These are phyloP conservation scores for Mayamaea pseudoterrestris DNA, from an alignment of 108 stramenopile species.

Conservation along the genomic window DNA sequence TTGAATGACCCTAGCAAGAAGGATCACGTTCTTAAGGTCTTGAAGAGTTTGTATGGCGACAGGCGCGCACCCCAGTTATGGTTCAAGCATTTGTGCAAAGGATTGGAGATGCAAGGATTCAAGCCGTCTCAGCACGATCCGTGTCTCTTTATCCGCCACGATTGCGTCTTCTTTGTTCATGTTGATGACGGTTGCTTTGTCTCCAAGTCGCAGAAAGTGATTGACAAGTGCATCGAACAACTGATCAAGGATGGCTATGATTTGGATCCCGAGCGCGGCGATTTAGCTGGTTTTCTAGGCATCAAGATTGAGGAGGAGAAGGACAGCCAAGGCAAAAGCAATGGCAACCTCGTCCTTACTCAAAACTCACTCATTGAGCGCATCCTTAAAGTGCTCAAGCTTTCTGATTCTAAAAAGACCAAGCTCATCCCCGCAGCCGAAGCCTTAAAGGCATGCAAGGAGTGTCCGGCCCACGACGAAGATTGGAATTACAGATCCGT, in stretches of 20 bases:
- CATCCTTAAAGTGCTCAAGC: conserved; percentile 7
- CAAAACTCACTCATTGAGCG: conserved; percentile 34
- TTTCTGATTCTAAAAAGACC: background rate
- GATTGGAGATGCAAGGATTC: conserved; percentile 5
- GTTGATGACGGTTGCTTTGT: conserved; percentile 18
- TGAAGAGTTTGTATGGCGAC: conserved; percentile 21
- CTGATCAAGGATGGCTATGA: conserved; percentile 12
- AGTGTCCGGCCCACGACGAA: conserved; percentile 2
- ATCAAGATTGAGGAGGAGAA: conserved; percentile 12
- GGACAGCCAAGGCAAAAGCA: conserved; percentile 13
- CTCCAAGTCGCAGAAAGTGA: conserved; percentile 9
- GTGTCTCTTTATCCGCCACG: conserved; percentile 17
- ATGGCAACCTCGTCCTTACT: conserved; percentile 21
- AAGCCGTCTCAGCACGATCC: background rate
- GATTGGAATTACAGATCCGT: conserved; percentile 10
- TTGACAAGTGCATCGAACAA: conserved; percentile 9
- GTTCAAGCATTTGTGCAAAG: conserved; percentile 20
- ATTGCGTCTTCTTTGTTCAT: conserved; percentile 22
- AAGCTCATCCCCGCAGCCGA: conserved; percentile 4
- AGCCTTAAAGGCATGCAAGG: background rate
- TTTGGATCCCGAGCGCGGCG: conserved; percentile 21
- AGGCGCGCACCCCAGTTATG: conserved; percentile 20
- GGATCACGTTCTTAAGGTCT: conserved; percentile 10
- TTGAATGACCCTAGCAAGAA: background rate
- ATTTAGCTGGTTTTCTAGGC: conserved; percentile 23